phyloP scores from a whole-genome alignment of 1,284 basidiomycete species.

The Marasmius sp. region DNA sequence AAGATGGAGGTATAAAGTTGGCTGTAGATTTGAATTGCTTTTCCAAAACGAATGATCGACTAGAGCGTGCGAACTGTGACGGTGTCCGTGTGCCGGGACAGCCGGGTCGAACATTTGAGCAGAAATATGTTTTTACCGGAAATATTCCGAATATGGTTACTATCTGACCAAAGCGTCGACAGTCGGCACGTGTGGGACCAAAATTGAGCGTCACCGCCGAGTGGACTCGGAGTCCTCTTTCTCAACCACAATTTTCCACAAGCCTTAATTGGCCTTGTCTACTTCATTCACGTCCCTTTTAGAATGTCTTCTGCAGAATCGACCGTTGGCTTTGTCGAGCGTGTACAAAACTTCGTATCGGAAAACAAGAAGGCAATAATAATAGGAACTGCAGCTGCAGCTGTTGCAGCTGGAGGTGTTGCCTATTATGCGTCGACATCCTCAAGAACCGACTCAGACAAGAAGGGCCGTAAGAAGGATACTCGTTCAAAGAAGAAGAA shows the following conservation, averaged over 20 bases:
- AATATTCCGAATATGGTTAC: too few relatives aligned
- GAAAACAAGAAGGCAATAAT: constrained; percentile 75
- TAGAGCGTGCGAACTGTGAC: too few relatives aligned
- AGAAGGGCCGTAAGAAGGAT: constrained; percentile 56
- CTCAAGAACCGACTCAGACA: constrained; percentile 36
- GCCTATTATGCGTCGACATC: constrained; percentile 72
- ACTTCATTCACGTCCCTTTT: neutral
- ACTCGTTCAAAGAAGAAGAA: constrained; percentile 60
- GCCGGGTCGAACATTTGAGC: too few relatives aligned
- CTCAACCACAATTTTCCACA: constrained; percentile 3
- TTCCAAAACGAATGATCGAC: neutral
- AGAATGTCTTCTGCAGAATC: constrained; percentile 11
- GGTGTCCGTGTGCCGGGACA: too few relatives aligned
- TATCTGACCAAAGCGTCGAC: neutral
- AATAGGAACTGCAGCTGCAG: constrained; percentile 68
- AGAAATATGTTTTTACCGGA: too few relatives aligned
- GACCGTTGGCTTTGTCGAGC: constrained; percentile 44
- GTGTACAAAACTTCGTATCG: constrained; percentile 67
- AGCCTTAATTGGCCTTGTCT: neutral
- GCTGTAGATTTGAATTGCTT: neutral
- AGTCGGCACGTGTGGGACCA: too few relatives aligned
- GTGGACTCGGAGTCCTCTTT: constrained; percentile 1
- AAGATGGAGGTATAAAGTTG: neutral
- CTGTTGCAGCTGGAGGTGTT: constrained; percentile 73
- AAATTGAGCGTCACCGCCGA: neutral